Conservation (phyloP, 495 filamentous ascomycete genomes). For the Xylaria curta region DNA sequence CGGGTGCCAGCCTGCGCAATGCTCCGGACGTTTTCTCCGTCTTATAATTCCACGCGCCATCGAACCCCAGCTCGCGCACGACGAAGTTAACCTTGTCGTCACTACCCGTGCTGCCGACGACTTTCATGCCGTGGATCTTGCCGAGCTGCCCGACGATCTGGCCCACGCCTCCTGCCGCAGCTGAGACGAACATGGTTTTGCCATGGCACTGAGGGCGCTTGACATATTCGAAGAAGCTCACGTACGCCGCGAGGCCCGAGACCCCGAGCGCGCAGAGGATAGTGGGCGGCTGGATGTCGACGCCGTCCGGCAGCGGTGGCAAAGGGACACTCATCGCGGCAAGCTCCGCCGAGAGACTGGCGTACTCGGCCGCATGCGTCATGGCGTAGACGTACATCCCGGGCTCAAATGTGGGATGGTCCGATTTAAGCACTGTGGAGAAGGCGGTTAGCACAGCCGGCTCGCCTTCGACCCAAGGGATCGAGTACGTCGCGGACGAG, state of each 20-base stretch:
- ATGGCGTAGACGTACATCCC: conserved; percentile 64
- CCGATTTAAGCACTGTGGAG: too few species aligned
- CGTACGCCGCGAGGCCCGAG: conserved; percentile 78
- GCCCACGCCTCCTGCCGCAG: conserved; percentile 75
- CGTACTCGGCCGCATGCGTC: conserved; percentile 63
- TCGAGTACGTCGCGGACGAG: too few species aligned
- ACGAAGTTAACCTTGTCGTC: conserved; percentile 67
- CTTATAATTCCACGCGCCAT: conserved; percentile 67
- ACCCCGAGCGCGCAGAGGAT: conserved; percentile 73
- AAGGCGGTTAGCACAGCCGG: too few species aligned
- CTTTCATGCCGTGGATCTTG: conserved; percentile 78
- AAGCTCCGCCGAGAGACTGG: conserved; percentile 39
- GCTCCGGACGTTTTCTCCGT: conserved; percentile 64
- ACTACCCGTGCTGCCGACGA: conserved; percentile 66
- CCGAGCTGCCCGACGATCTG: conserved; percentile 79
- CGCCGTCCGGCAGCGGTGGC: conserved; percentile 53
- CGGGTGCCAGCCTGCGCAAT: conserved; percentile 67
- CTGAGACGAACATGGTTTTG: conserved; percentile 78
- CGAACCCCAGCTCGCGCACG: conserved; percentile 61
- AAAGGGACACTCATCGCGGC: conserved; percentile 45
- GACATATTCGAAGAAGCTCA: conserved; percentile 71
- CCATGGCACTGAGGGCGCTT: conserved; percentile 71
- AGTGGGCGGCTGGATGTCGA: conserved; percentile 58
- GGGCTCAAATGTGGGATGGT: conserved; percentile 53
- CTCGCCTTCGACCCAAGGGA: too few species aligned